A percentile compares a stretch with the other conserved stretches of the same genome.
Evolutionary conservation across 2,329 filamentous ascomycete genomes (phyloP).

Genomic region (Microsporum audouinii): DNA sequence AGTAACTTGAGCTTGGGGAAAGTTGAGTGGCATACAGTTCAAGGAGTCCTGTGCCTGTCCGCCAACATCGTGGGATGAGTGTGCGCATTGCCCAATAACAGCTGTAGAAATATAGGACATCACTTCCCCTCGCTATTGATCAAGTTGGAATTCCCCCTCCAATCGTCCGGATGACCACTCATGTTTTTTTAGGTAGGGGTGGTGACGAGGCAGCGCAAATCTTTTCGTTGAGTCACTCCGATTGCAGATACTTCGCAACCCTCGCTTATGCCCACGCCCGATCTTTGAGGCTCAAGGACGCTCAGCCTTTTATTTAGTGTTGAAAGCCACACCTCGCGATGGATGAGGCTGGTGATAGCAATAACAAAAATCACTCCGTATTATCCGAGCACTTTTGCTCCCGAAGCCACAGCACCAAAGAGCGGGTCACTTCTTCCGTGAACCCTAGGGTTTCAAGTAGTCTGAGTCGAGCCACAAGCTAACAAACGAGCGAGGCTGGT

Average conservation of each 20-base stretch:
- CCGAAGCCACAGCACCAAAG: neutral
- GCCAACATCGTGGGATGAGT: too few relatives aligned
- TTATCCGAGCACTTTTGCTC: neutral
- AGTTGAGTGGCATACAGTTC: neutral
- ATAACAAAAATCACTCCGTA: neutral
- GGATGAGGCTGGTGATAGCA: neutral
- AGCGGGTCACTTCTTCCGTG: neutral
- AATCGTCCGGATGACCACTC: neutral
- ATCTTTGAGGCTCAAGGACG: neutral
- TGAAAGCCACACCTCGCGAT: neutral
- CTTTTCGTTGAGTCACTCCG: neutral
- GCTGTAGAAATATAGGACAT: neutral
- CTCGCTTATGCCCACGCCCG: neutral
- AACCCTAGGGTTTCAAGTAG: neutral
- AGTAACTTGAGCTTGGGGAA: neutral
- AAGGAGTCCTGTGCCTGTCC: too few relatives aligned
- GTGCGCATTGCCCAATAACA: conserved; percentile 6
- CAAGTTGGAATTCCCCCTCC: neutral
- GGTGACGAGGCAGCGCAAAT: neutral
- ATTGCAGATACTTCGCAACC: neutral
- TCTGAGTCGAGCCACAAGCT: conserved; percentile 1
- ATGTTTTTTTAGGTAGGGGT: neutral
- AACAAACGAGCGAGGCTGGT: conserved; percentile 1
- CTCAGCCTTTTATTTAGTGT: neutral
- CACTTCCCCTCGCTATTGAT: neutral